phyloP scores from a whole-genome alignment of 2,329 filamentous ascomycete genomes.

The Colletotrichum navitas region DNA sequence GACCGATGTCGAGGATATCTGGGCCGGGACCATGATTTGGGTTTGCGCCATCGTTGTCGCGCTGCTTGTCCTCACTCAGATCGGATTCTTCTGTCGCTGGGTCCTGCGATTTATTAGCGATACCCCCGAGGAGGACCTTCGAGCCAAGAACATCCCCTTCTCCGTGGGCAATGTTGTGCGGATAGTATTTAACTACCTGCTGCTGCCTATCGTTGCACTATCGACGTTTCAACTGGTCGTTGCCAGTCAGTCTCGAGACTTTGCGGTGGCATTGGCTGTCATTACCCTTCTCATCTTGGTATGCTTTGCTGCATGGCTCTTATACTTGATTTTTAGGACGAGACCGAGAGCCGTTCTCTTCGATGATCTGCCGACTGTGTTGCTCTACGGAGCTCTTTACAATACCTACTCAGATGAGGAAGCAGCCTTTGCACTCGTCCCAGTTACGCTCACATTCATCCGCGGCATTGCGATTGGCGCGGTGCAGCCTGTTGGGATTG shows the following conservation, averaged over 20 bases:
- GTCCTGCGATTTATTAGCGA: conserved; percentile 77
- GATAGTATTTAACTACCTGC: conserved; percentile 91
- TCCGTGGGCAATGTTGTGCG: conserved; percentile 83
- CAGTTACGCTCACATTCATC: conserved; percentile 85
- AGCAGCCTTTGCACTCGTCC: conserved; percentile 89
- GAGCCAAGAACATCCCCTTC: conserved; percentile 93
- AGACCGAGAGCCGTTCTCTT: conserved; percentile 89
- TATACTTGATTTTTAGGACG: conserved; percentile 83
- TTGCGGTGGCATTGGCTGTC: conserved; percentile 80
- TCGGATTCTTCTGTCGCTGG: conserved; percentile 84
- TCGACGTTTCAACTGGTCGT: conserved; percentile 94
- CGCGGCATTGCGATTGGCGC: conserved; percentile 93
- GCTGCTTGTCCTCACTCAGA: conserved; percentile 77
- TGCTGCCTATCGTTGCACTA: conserved; percentile 86
- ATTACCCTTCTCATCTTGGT: conserved; percentile 80
- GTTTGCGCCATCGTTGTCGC: conserved; percentile 80
- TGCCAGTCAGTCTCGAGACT: conserved; percentile 74
- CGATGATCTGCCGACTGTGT: conserved; percentile 89
- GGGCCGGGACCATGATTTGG: conserved; percentile 95
- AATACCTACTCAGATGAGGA: conserved; percentile 98
- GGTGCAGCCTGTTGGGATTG: conserved; percentile 91
- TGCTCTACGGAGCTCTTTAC: conserved; percentile 93
- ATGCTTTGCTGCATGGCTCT: conserved; percentile 81
- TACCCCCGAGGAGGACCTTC: conserved; percentile 86
- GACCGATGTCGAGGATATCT: conserved; percentile 80